These are phyloP conservation scores for Wickerhamiella hasegawae DNA, from an alignment of 805 yeast species.

Conservation along the genomic window DNA sequence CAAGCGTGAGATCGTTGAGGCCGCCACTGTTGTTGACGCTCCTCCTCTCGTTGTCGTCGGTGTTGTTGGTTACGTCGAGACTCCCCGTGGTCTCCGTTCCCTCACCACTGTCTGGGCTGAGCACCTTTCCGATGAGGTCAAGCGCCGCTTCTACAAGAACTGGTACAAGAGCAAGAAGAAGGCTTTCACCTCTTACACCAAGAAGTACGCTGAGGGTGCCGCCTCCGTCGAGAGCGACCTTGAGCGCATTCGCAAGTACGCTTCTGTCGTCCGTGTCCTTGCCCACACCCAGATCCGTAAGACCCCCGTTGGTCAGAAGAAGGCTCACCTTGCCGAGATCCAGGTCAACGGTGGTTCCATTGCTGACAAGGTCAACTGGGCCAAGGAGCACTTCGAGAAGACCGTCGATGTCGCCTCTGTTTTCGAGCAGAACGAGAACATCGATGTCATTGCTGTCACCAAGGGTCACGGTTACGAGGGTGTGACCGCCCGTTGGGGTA, in stretches of 20 bases:
- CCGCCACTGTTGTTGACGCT: slow-evolving; percentile 97
- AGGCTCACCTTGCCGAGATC: slow-evolving; percentile 99
- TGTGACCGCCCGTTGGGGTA: slow-evolving; percentile 99
- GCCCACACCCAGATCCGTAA: slow-evolving; percentile 99
- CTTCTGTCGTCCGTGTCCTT: slow-evolving; percentile 94
- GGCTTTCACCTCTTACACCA: slow-evolving; percentile 99
- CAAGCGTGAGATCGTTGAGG: slow-evolving; percentile 99
- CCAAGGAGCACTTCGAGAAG: slow-evolving; percentile 97
- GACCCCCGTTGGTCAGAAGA: slow-evolving; percentile 98
- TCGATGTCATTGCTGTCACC: slow-evolving; percentile 98
- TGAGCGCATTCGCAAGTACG: slow-evolving; percentile 97
- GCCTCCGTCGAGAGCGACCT: slow-evolving; percentile 85
- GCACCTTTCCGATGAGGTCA: slow-evolving; percentile 97
- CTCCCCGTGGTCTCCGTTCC: slow-evolving; percentile 99
- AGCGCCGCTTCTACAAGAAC: slow-evolving; percentile 99
- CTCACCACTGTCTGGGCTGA: slow-evolving; percentile 99
- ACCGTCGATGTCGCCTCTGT: slow-evolving; percentile 91
- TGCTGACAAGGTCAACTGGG: slow-evolving; percentile 97
- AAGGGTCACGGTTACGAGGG: slow-evolving; percentile 99
- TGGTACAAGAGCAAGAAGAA: slow-evolving; percentile 99
- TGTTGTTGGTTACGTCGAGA: slow-evolving; percentile 99
- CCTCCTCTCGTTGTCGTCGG: slow-evolving; percentile 99
- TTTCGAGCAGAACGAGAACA: slow-evolving; percentile 96
- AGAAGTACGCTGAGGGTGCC: slow-evolving; percentile 89
- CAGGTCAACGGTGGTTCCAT: slow-evolving; percentile 99